Evolutionary conservation across 345 rosid species (phyloP), one percentile per base, ranked within the genome.

Genomic region (Orychophragmus violaceus): DNA sequence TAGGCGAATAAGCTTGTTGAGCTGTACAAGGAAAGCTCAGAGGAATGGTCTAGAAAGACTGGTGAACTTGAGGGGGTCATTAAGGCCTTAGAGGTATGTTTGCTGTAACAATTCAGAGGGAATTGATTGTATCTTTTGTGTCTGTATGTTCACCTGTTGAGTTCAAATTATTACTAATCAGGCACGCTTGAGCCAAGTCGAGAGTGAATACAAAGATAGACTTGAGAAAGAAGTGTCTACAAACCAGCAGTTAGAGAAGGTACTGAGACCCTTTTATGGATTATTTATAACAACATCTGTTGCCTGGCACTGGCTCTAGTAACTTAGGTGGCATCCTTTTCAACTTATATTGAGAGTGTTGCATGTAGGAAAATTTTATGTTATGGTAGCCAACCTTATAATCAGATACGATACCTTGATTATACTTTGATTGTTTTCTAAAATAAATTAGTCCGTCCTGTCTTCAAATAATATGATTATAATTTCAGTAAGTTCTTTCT

Each of bases 61-160:
- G 87, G 86, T 58, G 99, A 94, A 80, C 99, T 90, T 66, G 99
- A 94, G 79, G 99, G 99, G 54, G 97, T 87, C 42, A 80, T 94
- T 48, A 94, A 84, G 74, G 99, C 97, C 69, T 67, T 94, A 35
- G 97, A 94, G 76, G 99, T 94, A 76, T 74, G 82, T 56, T 66
- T 64, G 48, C 35, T 24, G 51, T 42, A 5, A 63, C 32, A 37
- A 35, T 53, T 57, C 54, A 23, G 63, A 19, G 30, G 48, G 32
- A 30, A 60, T 3, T 14, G 25, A 64, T 39, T 41, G 18, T 52
- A 6, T 28, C 6, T 21, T 44, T 28, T 28, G 35, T 29, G 46
- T 27, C 63, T 54, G n/a, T 23, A 62, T 48, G 41, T 57, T 76
- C 35, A 23, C 25, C 63, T 69, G 11, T 53, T 65, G 44, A 61